Base-by-base conservation (phyloP, 129 eudicot species). In the Artemisia tridentata region DNA sequence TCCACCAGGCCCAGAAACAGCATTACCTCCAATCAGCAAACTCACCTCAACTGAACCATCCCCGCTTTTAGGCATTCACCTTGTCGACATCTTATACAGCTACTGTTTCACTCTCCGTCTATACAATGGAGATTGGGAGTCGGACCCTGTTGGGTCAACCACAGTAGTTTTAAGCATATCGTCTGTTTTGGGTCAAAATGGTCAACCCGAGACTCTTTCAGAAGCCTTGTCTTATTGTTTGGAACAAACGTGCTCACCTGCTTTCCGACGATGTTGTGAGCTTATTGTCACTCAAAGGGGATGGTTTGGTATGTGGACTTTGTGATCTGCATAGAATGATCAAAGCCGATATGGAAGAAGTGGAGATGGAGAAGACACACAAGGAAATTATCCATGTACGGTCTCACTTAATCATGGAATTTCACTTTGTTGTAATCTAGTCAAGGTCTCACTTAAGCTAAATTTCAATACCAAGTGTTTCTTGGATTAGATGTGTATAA, bases 31-130 rank as follows among this genome's bases (percentile, higher is more conserved):
- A 0, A 31, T 84, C 47, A 76, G 54, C 51, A 83, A 79, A 61
- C 97, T 93, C 27, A 93, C 77, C 80, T 20, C 96, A 48, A 63
- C 78, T 7, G 82, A 74, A 34, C 97, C 99, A 11, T 95, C 99
- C 54, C 97, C 97, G 1, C 89, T 87, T 68, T 51, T 95, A 71
- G 80, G 93, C 0, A 23, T 88, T 72, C 99, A 95, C 69, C 91
- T 95, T 17, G 69, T 95, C 2, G 99, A 90, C 84, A 79, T 95
- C 50, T 68, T 88, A 62, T 90, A 90, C 68, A 86, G 92, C 60
- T 90, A 88, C 50, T 95, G 96, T 73, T 95, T 90, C 84, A 90
- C 97, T 18, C 91, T 95, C 19, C 84, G 99, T 45, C 80, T 95
- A 18, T 90, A 90, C 80, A 95, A 95, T 38, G 99, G 99, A 21